Evolutionary conservation across 2,329 filamentous ascomycete genomes (phyloP), one percentile per base, ranked within the genome.

Genomic region (Furcasterigmium furcatum): DNA sequence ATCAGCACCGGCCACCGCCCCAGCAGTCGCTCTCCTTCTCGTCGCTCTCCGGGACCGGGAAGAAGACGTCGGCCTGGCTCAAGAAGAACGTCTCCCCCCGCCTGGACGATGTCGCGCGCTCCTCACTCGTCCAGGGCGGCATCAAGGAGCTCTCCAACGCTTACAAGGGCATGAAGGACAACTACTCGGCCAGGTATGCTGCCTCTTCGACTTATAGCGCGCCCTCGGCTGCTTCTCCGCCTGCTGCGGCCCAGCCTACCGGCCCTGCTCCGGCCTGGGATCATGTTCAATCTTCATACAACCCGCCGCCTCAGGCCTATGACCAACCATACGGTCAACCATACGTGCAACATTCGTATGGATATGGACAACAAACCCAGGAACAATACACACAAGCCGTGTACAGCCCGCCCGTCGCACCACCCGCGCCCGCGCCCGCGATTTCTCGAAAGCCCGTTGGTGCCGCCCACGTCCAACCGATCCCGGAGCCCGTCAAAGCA

Each of bases 61-160:
- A 34, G 40, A 42, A 42, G 29, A 42, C 40, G 5, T n/a, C 27
- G 14, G 29, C 40, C 13, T 42, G 40, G 40, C 40, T 42, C 6
- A 42, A 42, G 40, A 42, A 42, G 40, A 42, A 35, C 18, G 40
- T 42, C 8, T 34, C 40, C 5, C 40, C 40, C 10, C 40, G 30
- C 5, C 24, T 42, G 13, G 22, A 20, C 9, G 29, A 42, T n/a
- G 40, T 42, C 8, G 40, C 40, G 7, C 13, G 16, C 8, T 32
- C 19, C 6, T 42, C 40, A 5, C 18, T 42, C 4, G 27, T 42
- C 13, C 16, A 34, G 19, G 40, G 40, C 20, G 16, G 27, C 16
- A 42, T 42, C 27, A 42, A 42, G 19, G 40, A 42, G 29, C n/a
- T 41, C 16, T 10, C 13, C 18, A 30, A 20, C 18, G 40, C 29